Conservation (phyloP, 2,329 filamentous ascomycete genomes). For the Curvularia verruculosa region DNA sequence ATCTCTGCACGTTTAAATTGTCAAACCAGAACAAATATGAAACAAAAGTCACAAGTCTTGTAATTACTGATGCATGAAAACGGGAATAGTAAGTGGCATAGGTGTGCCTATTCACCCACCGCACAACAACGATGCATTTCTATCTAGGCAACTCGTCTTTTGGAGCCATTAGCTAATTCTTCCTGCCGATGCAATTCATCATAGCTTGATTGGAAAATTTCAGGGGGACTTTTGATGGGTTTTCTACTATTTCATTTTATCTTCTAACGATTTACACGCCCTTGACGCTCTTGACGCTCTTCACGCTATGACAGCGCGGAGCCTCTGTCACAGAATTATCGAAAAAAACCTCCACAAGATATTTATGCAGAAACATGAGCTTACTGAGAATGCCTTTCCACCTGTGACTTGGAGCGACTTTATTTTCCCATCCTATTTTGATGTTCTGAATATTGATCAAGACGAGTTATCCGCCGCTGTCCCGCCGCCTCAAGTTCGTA, state of each 20-base stretch:
- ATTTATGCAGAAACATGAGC: neutral
- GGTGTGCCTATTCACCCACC: neutral
- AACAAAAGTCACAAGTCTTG: neutral
- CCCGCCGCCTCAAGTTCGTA: constrained; percentile 3
- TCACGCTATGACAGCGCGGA: constrained; percentile 23
- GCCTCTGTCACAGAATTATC: constrained; percentile 3
- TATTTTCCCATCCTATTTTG: neutral
- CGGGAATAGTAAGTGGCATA: too few relatives aligned
- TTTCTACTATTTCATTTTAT: neutral
- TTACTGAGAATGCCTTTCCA: neutral
- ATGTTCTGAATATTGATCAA: neutral
- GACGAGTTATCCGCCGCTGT: neutral
- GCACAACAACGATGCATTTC: too few relatives aligned
- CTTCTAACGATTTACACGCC: constrained; percentile 18
- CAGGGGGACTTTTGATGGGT: too few relatives aligned
- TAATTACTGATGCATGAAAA: neutral
- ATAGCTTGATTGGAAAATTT: too few relatives aligned
- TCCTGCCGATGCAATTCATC: too few relatives aligned
- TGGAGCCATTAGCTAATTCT: too few relatives aligned
- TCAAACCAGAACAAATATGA: neutral
- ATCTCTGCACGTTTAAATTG: neutral
- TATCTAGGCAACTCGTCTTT: neutral
- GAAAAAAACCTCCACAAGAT: neutral
- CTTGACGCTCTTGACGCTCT: constrained; percentile 30
- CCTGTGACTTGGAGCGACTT: neutral